Conservation (phyloP, 2,329 filamentous ascomycete genomes). For the Aspergillus calidoustus region DNA sequence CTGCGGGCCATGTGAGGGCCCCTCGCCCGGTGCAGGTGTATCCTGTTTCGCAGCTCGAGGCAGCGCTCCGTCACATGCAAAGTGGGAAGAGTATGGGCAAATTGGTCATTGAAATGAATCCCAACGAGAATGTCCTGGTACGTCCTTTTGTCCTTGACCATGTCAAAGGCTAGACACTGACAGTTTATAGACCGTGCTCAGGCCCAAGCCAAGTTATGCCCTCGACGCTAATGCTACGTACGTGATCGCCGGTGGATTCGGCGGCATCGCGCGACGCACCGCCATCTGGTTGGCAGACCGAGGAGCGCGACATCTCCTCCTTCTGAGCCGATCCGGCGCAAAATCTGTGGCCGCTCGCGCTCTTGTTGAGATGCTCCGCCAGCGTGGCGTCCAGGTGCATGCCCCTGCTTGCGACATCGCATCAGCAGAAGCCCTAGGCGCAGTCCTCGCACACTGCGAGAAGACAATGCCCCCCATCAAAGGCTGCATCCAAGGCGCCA, state of each 20-base stretch:
- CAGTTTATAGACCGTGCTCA: background rate
- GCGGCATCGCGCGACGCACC: slow-evolving; percentile 20
- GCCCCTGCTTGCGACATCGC: slow-evolving; percentile 24
- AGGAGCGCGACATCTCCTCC: slow-evolving; percentile 26
- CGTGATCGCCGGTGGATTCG: slow-evolving; percentile 20
- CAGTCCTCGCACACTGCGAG: slow-evolving; percentile 12
- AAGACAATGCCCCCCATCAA: slow-evolving; percentile 29
- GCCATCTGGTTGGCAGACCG: slow-evolving; percentile 21
- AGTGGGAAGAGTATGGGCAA: too few species aligned
- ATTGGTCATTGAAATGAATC: too few species aligned
- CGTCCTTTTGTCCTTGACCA: background rate
- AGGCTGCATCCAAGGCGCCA: slow-evolving; percentile 33
- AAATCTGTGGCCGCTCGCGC: slow-evolving; percentile 4
- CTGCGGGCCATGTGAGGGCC: too few species aligned
- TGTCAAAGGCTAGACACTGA: too few species aligned
- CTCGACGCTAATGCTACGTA: slow-evolving; percentile 16
- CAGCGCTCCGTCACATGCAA: too few species aligned
- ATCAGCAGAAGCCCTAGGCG: slow-evolving; percentile 2
- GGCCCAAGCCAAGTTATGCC: background rate
- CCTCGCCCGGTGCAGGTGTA: too few species aligned
- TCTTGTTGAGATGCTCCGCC: slow-evolving; percentile 13
- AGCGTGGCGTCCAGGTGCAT: slow-evolving; percentile 12
- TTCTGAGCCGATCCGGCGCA: slow-evolving; percentile 26
- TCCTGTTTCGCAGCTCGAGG: too few species aligned
- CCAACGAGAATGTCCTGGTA: background rate